phyloP scores from a whole-genome alignment of 441 rosid species.

The Gossypium trilobum region DNA sequence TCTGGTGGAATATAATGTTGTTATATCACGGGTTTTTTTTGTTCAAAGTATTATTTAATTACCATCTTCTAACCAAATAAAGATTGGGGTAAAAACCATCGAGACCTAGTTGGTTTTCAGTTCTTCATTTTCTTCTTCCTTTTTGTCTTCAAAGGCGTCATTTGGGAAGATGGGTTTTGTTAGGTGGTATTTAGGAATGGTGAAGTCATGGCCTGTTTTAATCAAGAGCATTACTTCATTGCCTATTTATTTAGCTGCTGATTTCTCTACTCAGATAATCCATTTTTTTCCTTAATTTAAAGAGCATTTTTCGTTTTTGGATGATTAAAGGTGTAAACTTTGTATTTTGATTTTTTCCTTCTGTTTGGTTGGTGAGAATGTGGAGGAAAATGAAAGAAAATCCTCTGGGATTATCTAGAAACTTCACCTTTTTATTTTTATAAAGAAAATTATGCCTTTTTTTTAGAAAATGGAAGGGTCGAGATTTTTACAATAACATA shows the following conservation, averaged over 20 bases:
- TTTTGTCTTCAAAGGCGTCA: conserved; percentile 19
- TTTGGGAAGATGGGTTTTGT: conserved; percentile 38
- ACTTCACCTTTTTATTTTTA: background rate
- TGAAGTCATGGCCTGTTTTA: conserved; percentile 64
- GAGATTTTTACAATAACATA: too few species aligned
- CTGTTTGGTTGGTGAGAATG: conserved; percentile 11
- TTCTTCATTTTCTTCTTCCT: conserved; percentile 22
- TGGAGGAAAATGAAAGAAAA: background rate
- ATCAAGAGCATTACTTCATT: conserved; percentile 63
- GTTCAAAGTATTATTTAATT: background rate
- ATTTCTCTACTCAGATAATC: conserved; percentile 84
- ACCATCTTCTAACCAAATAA: background rate
- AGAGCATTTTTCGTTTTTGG: background rate
- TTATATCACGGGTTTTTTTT: background rate
- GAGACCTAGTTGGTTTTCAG: background rate
- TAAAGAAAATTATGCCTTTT: background rate
- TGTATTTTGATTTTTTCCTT: background rate
- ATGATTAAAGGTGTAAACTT: background rate
- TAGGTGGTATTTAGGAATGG: conserved; percentile 75
- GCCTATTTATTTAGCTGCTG: conserved; percentile 63
- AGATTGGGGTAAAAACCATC: background rate
- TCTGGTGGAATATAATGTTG: background rate
- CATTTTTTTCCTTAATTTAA: background rate
- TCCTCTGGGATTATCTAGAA: background rate
- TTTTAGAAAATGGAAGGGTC: too few species aligned